phyloP scores from a whole-genome alignment of 495 filamentous ascomycete genomes.

The Echria macrotheca region DNA sequence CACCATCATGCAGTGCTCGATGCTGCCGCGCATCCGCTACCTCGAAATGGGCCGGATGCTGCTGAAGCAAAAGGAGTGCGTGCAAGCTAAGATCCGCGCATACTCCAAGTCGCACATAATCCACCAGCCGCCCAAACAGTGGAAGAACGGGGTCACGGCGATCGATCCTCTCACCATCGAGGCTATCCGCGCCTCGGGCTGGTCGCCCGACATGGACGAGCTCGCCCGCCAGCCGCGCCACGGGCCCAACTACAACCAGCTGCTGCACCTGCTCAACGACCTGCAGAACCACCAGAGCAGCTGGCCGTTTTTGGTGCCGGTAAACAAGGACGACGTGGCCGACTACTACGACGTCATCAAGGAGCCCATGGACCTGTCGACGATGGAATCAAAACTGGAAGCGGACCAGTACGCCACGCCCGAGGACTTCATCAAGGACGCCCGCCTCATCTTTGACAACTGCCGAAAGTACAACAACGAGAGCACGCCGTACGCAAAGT shows the following conservation, averaged over 20 bases:
- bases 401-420: slow-evolving; percentile 86
- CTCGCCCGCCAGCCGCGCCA: slow-evolving; percentile 94
- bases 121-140: slow-evolving; percentile 78
- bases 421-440: slow-evolving; percentile 90
- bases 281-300: slow-evolving; percentile 86
- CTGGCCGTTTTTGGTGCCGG: slow-evolving; percentile 93
- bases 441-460: slow-evolving; percentile 88
- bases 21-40: slow-evolving; percentile 93
- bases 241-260: slow-evolving; percentile 90
- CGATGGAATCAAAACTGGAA: slow-evolving; percentile 94
- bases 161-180: slow-evolving; percentile 79
- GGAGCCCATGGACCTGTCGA: slow-evolving; percentile 93
- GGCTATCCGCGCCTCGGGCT: slow-evolving; percentile 83
- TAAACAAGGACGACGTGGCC: slow-evolving; percentile 89
- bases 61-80: slow-evolving; percentile 91
- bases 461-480: slow-evolving; percentile 96
- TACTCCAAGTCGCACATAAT: slow-evolving; percentile 85
- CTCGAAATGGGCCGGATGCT: slow-evolving; percentile 93
- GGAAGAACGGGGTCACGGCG: slow-evolving; percentile 63
- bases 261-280: slow-evolving; percentile 88
- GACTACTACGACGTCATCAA: slow-evolving; percentile 99
- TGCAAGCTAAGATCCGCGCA: slow-evolving; percentile 88
- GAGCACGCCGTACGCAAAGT: slow-evolving; percentile 90
- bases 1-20: slow-evolving; percentile 98
- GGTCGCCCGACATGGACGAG: slow-evolving; percentile 97